Evolutionary conservation across 768 basidiomycete species (phyloP).

Genomic region (Leccinum sublutescens): DNA sequence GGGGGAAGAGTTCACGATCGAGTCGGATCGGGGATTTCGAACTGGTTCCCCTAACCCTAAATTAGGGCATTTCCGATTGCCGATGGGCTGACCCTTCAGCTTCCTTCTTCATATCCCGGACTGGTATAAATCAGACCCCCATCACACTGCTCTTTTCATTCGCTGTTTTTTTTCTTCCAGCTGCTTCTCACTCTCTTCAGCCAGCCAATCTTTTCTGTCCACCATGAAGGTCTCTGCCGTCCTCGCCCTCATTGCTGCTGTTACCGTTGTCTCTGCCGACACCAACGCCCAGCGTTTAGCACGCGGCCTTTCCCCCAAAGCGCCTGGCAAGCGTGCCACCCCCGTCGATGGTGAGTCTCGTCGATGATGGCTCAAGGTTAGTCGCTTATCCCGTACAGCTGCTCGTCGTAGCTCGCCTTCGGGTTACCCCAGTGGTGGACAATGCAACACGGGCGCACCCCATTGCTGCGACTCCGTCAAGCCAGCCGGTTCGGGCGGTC

Average conservation of each 20-base stretch:
- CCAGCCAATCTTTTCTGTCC: background rate
- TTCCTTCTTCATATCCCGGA: background rate
- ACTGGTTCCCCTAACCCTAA: background rate
- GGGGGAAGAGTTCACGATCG: background rate
- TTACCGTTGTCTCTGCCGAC: slow-evolving; percentile 40
- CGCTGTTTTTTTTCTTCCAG: background rate
- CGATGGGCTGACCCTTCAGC: slow-evolving; percentile 13
- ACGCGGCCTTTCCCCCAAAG: slow-evolving; percentile 49
- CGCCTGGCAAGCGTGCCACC: slow-evolving; percentile 39
- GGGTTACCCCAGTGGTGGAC: slow-evolving; percentile 12
- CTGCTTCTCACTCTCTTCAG: background rate
- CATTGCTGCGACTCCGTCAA: slow-evolving; percentile 21
- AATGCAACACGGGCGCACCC: slow-evolving; percentile 17
- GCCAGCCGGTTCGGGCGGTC: background rate
- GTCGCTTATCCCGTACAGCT: slow-evolving; percentile 22
- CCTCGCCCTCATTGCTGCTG: slow-evolving; percentile 39
- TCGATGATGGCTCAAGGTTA: background rate
- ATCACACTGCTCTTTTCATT: background rate
- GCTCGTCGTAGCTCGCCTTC: slow-evolving; percentile 41
- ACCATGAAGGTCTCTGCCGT: slow-evolving; percentile 31
- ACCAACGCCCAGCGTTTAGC: slow-evolving; percentile 55
- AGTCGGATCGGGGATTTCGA: slow-evolving; percentile 6
- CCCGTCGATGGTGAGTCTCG: slow-evolving; percentile 32
- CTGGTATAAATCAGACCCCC: slow-evolving; percentile 12
- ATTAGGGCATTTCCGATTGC: slow-evolving; percentile 11